Conservation (phyloP, 257 asterid genomes). For the Eucommia ulmoides region DNA sequence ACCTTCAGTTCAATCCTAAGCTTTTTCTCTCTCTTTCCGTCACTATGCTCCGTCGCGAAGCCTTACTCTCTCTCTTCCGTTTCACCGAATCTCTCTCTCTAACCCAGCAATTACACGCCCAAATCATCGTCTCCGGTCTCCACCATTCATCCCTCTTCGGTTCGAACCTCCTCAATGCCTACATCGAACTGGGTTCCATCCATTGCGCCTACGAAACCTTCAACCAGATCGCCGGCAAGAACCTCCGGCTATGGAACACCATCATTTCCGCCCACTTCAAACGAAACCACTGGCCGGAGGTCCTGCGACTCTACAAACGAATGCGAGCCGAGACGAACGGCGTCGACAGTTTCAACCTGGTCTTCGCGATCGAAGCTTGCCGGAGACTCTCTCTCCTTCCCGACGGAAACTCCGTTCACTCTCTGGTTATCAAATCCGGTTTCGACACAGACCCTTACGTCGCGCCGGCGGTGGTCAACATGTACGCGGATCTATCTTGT, state of each 20-base stretch:
- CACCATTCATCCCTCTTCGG: not conserved
- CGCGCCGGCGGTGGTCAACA: not conserved
- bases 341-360: not conserved
- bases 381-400: not conserved
- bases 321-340: not conserved
- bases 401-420: not conserved
- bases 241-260: not conserved
- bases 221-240: not conserved
- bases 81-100: not conserved
- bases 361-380: not conserved
- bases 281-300: not conserved
- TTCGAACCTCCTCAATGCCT: not conserved
- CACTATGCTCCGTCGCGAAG: too few relatives aligned
- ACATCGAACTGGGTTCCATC: not conserved
- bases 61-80: not conserved
- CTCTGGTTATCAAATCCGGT: not conserved
- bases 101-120: not conserved
- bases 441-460: not conserved
- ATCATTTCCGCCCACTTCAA: not conserved
- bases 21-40: too few relatives aligned
- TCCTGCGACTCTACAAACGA: not conserved
- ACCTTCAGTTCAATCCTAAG: too few relatives aligned
- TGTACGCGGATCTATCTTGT: not conserved
- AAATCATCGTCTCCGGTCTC: slow-evolving; percentile 1
- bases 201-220: slow-evolving; percentile 1